These are phyloP conservation scores for Peziza echinospora DNA, from an alignment of 495 filamentous ascomycete genomes.

Conservation along the genomic window DNA sequence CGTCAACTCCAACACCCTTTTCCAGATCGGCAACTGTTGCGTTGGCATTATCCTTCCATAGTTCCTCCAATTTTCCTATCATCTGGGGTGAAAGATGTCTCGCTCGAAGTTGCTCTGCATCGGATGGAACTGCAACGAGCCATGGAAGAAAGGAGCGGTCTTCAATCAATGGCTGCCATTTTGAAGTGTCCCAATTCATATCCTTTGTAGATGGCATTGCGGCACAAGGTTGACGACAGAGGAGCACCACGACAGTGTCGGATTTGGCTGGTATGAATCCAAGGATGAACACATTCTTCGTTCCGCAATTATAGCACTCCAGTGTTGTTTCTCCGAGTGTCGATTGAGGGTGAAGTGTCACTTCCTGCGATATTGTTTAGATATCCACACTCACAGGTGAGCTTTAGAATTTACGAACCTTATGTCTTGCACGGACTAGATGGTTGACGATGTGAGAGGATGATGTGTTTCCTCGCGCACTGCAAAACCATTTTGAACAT, in stretches of 20 bases:
- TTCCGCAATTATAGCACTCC: constrained; percentile 98
- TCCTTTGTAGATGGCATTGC: constrained; percentile 92
- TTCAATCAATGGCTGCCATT: constrained; percentile 94
- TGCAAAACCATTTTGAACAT: constrained; percentile 99
- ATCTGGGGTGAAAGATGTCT: constrained; percentile 84
- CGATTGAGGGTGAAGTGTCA: constrained; percentile 84
- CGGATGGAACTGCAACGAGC: constrained; percentile 75
- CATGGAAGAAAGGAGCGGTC: constrained; percentile 88
- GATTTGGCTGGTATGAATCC: constrained; percentile 99
- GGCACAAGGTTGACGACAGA: constrained; percentile 92
- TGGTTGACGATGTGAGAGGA: constrained; percentile 98
- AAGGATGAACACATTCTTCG: constrained; percentile 97
- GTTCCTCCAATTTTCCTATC: constrained; percentile 91
- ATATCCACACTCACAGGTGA: not conserved
- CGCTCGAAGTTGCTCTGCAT: constrained; percentile 88
- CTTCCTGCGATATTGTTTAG: constrained; percentile 36
- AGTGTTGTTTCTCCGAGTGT: constrained; percentile 92
- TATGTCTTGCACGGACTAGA: constrained; percentile 88
- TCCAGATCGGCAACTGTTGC: constrained; percentile 86
- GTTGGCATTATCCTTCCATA: constrained; percentile 91
- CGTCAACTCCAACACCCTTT: constrained; percentile 79
- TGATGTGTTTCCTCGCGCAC: constrained; percentile 84
- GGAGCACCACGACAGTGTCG: constrained; percentile 88
- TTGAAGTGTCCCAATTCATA: constrained; percentile 98
- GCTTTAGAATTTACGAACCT: constrained; percentile 21